These are phyloP conservation scores for Candida corydali DNA, from an alignment of 805 yeast species.

Conservation along the genomic window DNA sequence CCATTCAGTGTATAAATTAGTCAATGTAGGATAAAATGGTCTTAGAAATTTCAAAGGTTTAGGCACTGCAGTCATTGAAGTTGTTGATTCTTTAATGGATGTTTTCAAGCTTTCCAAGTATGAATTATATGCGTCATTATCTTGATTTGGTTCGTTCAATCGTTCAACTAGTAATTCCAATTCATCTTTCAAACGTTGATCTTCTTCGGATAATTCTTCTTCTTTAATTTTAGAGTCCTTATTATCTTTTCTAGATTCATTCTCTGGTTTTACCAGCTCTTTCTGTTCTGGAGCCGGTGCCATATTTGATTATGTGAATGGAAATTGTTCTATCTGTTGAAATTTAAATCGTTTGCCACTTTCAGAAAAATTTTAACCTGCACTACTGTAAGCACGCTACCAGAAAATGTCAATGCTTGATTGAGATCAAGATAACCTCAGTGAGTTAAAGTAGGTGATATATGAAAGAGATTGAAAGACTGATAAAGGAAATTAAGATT, in stretches of 20 bases:
- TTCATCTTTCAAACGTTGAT: constrained; percentile 79
- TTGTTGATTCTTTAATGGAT: constrained; percentile 85
- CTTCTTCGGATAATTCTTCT: constrained; percentile 92
- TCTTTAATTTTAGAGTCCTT: constrained; percentile 31
- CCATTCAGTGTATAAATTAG: constrained; percentile 68
- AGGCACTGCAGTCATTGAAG: constrained; percentile 99
- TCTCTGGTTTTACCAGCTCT: constrained; percentile 13
- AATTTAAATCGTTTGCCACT: constrained; percentile 5
- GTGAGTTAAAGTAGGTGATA: no score
- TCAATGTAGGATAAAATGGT: constrained; percentile 75
- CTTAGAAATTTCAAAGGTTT: constrained; percentile 94
- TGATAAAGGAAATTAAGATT: no score
- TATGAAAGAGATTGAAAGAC: no score
- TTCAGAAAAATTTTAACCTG: background rate
- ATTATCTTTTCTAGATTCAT: constrained; percentile 17
- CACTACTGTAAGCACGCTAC: constrained; percentile 1
- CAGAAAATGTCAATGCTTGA: no score
- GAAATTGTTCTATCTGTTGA: constrained; percentile 1
- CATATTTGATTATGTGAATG: constrained; percentile 16
- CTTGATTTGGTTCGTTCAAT: constrained; percentile 49
- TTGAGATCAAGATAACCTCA: no score
- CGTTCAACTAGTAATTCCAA: constrained; percentile 84
- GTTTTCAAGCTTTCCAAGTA: constrained; percentile 70
- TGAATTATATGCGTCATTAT: constrained; percentile 45
- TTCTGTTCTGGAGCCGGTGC: constrained; percentile 31